A percentile compares a stretch with the other conserved stretches of the same genome.
phyloP scores from a whole-genome alignment of 2,329 filamentous ascomycete genomes.

The Pseudogymnoascus sp. region DNA sequence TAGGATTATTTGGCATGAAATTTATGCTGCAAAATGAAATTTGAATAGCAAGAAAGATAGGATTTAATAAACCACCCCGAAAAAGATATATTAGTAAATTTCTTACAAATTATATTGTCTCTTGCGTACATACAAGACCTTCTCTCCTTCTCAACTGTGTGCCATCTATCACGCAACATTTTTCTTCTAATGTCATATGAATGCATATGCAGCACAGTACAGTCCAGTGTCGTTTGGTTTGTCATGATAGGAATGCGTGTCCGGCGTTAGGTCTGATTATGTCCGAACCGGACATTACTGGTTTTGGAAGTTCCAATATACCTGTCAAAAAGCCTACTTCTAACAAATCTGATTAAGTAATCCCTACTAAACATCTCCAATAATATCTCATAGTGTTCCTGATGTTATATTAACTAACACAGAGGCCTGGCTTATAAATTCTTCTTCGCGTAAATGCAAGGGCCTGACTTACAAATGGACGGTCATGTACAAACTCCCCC shows the following conservation, averaged over 20 bases:
- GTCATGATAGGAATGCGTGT: no score
- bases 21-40: no score
- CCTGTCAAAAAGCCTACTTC: neutral
- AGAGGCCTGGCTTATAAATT: neutral
- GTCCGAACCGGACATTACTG: neutral
- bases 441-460: neutral
- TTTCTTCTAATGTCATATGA: no score
- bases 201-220: no score
- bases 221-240: no score
- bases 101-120: no score
- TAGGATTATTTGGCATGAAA: no score
- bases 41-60: no score
- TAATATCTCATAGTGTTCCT: neutral
- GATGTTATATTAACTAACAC: neutral
- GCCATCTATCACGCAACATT: no score
- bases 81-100: no score
- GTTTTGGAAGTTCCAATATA: neutral
- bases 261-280: neutral
- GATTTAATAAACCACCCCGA: neutral
- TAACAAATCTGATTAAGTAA: neutral
- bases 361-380: neutral
- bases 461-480: conserved; percentile 3
- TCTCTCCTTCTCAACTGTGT: no score
- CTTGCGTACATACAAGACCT: no score
- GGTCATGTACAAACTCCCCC: neutral